Evolutionary conservation across 2,329 filamentous ascomycete genomes (phyloP).

Genomic region (Xylaria sp.): DNA sequence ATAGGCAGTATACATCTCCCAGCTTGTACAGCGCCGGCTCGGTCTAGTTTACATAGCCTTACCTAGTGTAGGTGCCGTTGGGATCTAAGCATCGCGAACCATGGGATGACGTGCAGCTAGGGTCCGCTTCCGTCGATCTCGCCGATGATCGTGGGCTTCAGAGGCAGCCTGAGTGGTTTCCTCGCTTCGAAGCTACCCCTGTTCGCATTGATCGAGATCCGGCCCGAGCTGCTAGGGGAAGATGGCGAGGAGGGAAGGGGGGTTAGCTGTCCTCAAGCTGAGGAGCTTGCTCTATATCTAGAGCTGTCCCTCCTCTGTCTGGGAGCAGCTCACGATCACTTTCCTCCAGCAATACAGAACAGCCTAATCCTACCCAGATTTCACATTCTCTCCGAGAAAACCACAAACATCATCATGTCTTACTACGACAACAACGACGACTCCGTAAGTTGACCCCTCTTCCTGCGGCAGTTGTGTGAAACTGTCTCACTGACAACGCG

Average conservation of each 20-base stretch:
- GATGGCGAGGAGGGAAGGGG: no score
- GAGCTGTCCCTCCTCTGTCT: constrained; percentile 3
- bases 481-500: constrained; percentile 5
- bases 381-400: not conserved
- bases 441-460: constrained; percentile 24
- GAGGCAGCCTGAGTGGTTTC: not conserved
- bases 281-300: not conserved
- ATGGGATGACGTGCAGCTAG: constrained; percentile 10
- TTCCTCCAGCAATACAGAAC: not conserved
- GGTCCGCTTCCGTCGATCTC: constrained; percentile 2
- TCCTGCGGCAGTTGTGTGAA: not conserved
- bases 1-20: not conserved
- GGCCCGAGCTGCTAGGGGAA: no score
- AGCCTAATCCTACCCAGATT: not conserved
- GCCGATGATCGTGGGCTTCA: not conserved
- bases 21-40: not conserved
- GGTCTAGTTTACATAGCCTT: not conserved
- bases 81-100: constrained; percentile 1
- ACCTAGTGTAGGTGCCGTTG: not conserved
- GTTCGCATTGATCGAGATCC: no score
- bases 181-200: not conserved
- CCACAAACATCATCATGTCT: constrained; percentile 36
- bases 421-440: constrained; percentile 38
- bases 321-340: not conserved
- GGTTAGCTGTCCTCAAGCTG: not conserved